phyloP scores from a whole-genome alignment of 352 stramenopile genomes.

The Phytopythium litorale region DNA sequence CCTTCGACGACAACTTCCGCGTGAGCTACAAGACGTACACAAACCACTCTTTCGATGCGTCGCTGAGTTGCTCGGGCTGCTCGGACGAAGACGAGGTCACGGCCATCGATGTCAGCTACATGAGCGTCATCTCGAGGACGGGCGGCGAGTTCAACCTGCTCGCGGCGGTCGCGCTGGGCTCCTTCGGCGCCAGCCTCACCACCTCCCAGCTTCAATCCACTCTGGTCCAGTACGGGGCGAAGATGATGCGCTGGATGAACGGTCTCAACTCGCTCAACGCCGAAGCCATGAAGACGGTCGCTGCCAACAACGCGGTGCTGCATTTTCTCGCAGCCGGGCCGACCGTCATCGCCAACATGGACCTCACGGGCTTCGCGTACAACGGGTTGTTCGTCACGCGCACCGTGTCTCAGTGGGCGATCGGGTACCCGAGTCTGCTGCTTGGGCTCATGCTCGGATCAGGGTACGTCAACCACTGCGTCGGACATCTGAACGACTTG shows the following conservation, averaged over 20 bases:
- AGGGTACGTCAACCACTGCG: conserved; percentile 47
- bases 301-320: conserved; percentile 32
- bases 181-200: conserved; percentile 30
- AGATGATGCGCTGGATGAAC: conserved; percentile 76
- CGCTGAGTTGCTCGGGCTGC: conserved; percentile 51
- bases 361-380: conserved; percentile 62
- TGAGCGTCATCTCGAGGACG: conserved; percentile 58
- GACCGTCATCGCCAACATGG: conserved; percentile 31
- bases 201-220: conserved; percentile 15
- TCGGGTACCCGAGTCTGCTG: conserved; percentile 71
- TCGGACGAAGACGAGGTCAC: conserved; percentile 52
- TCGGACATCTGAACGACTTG: conserved; percentile 31
- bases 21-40: conserved; percentile 80
- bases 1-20: conserved; percentile 43
- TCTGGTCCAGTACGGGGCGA: conserved; percentile 34
- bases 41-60: conserved; percentile 56
- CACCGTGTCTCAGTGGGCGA: conserved; percentile 53
- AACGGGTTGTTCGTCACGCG: conserved; percentile 68
- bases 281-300: conserved; percentile 55
- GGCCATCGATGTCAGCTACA: conserved; percentile 58
- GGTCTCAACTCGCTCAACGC: conserved; percentile 74
- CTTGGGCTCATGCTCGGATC: conserved; percentile 48
- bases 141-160: conserved; percentile 63
- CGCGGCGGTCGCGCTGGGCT: conserved; percentile 29
- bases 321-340: conserved; percentile 28